Base-by-base conservation (phyloP, 1,284 basidiomycete species). In the Afroboletus lepidellus region DNA sequence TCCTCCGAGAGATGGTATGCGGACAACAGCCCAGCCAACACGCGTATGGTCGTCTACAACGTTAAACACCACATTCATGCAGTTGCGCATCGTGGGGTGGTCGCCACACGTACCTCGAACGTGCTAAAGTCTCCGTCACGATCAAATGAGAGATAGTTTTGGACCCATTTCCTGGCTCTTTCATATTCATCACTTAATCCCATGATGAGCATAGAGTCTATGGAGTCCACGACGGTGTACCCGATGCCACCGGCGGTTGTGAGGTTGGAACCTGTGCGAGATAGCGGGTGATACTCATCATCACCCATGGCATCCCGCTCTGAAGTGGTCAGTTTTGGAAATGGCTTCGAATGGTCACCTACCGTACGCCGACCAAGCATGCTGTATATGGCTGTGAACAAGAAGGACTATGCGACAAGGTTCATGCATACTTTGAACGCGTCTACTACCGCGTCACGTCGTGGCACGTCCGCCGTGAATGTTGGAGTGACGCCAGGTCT, bases 131-230 rank as follows among this genome's bases (percentile, higher is more conserved):
- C 73, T 12, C 80, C 93, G 62, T 94, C 85, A 12, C 85, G 77
- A 33, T 96, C 87, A 64, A 97, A 94, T 9, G 78, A 72, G 41
- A 98, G 71, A 32, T 82, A 75, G 24, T 78, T 75, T 24, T 75
- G 77, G 18, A 97, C 79, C 94, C 95, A 98, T 37, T 83, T 66
- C 15, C 87, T 75, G 0, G 94, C 92, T 12, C 89, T 78, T 43
- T 75, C 57, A 64, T 94, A 94, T 68, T 96, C 94, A 0, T 86
- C 81, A 11, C 82, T 70, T 12, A 95, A 76, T 2, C 86, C 90
- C 85, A 97, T 88, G 49, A 98, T 72, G 43, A 93, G 79, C 73
- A 98, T 84, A 5, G 90, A 89, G 69, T 98, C 95, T 32, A 94
- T 77, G 0, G 89, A 83, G 62, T 94, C 92, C 37, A 85, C 78